Percentiles rank a stretch among this genome's conserved stretches.
Conservation (phyloP, 352 stramenopile species). For the Globisporangium carolinianum region DNA sequence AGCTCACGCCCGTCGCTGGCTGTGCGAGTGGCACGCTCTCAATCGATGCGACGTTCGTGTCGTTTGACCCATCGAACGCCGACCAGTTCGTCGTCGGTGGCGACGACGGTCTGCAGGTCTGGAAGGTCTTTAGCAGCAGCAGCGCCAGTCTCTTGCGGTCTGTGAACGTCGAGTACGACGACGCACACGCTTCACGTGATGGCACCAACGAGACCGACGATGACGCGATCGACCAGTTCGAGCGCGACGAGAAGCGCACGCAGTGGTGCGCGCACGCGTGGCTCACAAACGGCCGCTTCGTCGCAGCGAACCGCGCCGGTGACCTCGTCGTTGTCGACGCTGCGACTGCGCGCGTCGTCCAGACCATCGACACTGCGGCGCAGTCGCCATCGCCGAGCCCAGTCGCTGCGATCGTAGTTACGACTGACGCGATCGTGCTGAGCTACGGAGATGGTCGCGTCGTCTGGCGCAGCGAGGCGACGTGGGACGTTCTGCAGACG, state of each 20-base stretch:
- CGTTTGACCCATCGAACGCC: conserved; percentile 58
- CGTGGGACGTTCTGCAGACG: conserved; percentile 35
- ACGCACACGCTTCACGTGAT: too few species aligned
- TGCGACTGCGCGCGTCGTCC: conserved; percentile 16
- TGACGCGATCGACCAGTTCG: conserved; percentile 13
- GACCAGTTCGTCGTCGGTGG: conserved; percentile 62
- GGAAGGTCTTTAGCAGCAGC: conserved; percentile 46
- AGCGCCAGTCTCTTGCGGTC: conserved; percentile 25
- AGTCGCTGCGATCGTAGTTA: conserved; percentile 28
- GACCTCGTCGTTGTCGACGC: conserved; percentile 54
- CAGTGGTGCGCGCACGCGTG: conserved; percentile 55
- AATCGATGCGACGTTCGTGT: conserved; percentile 37
- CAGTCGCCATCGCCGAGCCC: conserved; percentile 8
- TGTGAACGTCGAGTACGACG: conserved; percentile 9
- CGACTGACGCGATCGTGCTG: conserved; percentile 39
- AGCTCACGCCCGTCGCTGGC: conserved; percentile 36
- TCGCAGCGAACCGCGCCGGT: conserved; percentile 42
- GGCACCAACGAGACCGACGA: not conserved
- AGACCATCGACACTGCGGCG: conserved; percentile 25
- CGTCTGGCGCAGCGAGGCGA: conserved; percentile 37
- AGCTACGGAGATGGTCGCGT: conserved; percentile 43
- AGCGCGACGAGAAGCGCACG: conserved; percentile 39
- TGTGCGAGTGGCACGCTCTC: conserved; percentile 23
- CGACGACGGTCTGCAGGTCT: conserved; percentile 56
- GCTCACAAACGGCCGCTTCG: conserved; percentile 34